phyloP scores from a whole-genome alignment of 2,329 filamentous ascomycete genomes.

The Arthrobotrys musiformis region DNA sequence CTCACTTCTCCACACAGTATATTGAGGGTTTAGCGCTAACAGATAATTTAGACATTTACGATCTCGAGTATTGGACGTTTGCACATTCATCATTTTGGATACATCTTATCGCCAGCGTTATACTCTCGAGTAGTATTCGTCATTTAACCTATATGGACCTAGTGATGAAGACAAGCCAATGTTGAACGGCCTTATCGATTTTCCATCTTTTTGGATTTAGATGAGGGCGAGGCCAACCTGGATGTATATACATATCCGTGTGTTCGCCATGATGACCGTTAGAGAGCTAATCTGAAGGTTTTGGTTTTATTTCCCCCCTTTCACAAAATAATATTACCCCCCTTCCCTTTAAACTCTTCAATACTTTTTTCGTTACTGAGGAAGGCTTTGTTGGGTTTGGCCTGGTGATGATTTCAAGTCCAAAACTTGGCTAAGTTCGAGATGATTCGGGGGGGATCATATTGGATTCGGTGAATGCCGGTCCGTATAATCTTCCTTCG shows the following conservation, averaged over 20 bases:
- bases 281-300: conserved; percentile 56
- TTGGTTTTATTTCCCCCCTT: neutral
- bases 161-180: conserved; percentile 55
- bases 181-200: conserved; percentile 42
- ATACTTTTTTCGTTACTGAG: neutral
- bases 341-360: neutral
- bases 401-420: conserved; percentile 27
- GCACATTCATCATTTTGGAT: conserved; percentile 13
- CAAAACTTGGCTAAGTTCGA: conserved; percentile 23
- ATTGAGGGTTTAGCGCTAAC: neutral
- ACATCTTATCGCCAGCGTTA: neutral
- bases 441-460: neutral
- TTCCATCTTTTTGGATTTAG: conserved; percentile 19
- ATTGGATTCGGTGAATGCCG: neutral
- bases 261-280: conserved; percentile 54
- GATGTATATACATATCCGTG: conserved; percentile 38
- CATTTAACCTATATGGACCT: conserved; percentile 37
- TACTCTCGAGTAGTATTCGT: conserved; percentile 24
- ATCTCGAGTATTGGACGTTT: conserved; percentile 22
- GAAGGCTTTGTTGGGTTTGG: neutral
- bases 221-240: conserved; percentile 49
- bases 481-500: neutral
- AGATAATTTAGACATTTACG: neutral
- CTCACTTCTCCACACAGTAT: neutral
- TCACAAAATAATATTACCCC: neutral